phyloP scores from a whole-genome alignment of 2,329 filamentous ascomycete genomes.

The Simplicillium aogashimaense region DNA sequence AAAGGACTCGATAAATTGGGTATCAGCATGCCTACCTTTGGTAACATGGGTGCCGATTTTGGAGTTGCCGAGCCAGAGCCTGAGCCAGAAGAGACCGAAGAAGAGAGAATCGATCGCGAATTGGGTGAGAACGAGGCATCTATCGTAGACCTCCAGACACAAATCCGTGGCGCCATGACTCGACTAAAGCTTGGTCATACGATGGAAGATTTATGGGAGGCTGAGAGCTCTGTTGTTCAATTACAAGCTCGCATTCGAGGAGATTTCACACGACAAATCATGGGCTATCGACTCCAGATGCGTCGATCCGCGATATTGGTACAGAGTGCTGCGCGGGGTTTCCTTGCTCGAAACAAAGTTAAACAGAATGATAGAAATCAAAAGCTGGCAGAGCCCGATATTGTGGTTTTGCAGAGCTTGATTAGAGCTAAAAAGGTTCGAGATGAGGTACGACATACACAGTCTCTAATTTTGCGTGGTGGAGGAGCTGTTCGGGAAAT shows the following conservation, averaged over 20 bases:
- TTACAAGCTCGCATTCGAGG: conserved; percentile 82
- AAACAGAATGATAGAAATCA: conserved; percentile 55
- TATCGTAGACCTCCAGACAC: conserved; percentile 75
- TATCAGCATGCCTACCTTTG: conserved; percentile 93
- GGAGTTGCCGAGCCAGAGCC: conserved; percentile 66
- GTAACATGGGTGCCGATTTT: conserved; percentile 93
- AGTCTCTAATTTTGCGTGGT: conserved; percentile 50
- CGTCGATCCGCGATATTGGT: conserved; percentile 66
- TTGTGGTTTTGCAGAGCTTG: conserved; percentile 75
- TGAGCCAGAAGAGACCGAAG: conserved; percentile 77
- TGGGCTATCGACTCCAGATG: conserved; percentile 76
- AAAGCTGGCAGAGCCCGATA: conserved; percentile 59
- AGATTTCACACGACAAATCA: conserved; percentile 76
- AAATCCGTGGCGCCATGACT: conserved; percentile 71
- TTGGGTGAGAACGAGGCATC: conserved; percentile 63
- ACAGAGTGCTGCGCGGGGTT: conserved; percentile 70
- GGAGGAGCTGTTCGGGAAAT: conserved; percentile 56
- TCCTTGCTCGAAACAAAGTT: conserved; percentile 57
- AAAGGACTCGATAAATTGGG: conserved; percentile 95
- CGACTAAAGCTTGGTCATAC: conserved; percentile 66
- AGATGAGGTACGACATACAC: conserved; percentile 44
- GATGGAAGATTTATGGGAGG: conserved; percentile 88
- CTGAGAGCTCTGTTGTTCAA: conserved; percentile 67
- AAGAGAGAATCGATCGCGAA: conserved; percentile 78
- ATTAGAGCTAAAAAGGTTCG: conserved; percentile 60